These are phyloP conservation scores for Gamsiella multidivaricata DNA, from an alignment of 192 early-diverging fungal species.

Conservation along the genomic window DNA sequence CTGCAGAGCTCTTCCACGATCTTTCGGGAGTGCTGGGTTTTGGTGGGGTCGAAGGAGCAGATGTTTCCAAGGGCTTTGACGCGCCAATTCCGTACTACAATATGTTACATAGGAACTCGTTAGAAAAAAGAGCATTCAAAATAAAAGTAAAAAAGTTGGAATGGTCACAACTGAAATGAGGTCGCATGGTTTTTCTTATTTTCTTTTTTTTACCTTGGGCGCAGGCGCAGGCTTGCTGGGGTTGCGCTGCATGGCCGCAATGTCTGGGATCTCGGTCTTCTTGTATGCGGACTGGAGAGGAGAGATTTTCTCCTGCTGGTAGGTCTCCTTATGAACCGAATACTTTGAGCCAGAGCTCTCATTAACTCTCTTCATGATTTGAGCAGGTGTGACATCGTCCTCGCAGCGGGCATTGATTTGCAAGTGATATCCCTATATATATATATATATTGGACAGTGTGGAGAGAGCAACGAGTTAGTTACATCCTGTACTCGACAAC, in stretches of 20 bases:
- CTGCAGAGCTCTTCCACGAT: constrained; percentile 35
- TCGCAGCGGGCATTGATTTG: constrained; percentile 88
- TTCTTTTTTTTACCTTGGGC: constrained; percentile 56
- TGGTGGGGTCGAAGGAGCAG: not conserved
- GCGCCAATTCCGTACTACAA: constrained; percentile 19
- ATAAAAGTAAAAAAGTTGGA: not conserved
- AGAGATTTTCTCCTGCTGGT: constrained; percentile 36
- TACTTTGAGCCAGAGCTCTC: constrained; percentile 93
- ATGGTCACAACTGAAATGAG: too few relatives aligned
- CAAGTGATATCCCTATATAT: constrained; percentile 80
- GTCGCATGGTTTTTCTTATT: too few relatives aligned
- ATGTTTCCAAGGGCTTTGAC: constrained; percentile 1
- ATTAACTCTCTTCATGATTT: constrained; percentile 87
- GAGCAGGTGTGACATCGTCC: constrained; percentile 79
- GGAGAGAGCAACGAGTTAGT: not conserved
- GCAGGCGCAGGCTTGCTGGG: constrained; percentile 57
- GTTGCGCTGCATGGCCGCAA: constrained; percentile 61
- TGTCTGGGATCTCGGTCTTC: constrained; percentile 68
- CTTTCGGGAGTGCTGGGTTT: constrained; percentile 5
- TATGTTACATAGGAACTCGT: not conserved
- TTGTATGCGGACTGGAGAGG: constrained; percentile 68
- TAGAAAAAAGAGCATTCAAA: not conserved
- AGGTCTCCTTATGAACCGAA: constrained; percentile 74
- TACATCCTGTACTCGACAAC: too few relatives aligned
- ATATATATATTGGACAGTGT: not conserved